Conservation (phyloP, 106 monocot genomes). For the Triglochin maritima region DNA sequence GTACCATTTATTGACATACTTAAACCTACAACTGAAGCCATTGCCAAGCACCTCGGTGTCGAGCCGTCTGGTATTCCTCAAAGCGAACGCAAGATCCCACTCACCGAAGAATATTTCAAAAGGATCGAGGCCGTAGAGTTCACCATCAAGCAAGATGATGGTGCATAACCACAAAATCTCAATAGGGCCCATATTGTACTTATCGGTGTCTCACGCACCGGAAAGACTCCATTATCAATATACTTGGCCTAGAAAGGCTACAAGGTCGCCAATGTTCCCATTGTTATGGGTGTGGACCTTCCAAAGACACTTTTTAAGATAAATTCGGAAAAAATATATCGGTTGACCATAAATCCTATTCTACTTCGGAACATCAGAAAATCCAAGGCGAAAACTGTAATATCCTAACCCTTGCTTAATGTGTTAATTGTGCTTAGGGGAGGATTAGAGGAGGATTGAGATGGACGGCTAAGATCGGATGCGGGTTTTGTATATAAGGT, state of each 20-base stretch:
- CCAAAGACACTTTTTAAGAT: constrained; percentile 66
- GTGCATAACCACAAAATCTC: constrained; percentile 59
- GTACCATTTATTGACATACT: constrained; percentile 63
- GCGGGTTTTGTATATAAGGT: too few species aligned
- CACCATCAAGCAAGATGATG: constrained; percentile 95
- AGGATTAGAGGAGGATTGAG: too few species aligned
- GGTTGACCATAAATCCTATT: constrained; percentile 63
- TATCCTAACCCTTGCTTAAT: too few species aligned
- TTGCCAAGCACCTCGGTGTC: constrained; percentile 69
- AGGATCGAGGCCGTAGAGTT: constrained; percentile 89
- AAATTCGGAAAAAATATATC: constrained; percentile 68
- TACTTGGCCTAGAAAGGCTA: constrained; percentile 90
- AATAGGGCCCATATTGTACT: constrained; percentile 54
- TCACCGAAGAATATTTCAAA: constrained; percentile 64
- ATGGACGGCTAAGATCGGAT: too few species aligned
- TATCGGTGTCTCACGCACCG: constrained; percentile 76
- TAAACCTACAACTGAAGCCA: constrained; percentile 69
- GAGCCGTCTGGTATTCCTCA: constrained; percentile 79
- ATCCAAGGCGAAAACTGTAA: constrained; percentile 62
- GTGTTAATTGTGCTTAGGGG: too few species aligned
- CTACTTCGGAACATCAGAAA: constrained; percentile 72
- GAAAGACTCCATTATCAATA: constrained; percentile 85
- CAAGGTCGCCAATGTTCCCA: constrained; percentile 84
- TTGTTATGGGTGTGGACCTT: constrained; percentile 68
- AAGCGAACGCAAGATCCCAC: constrained; percentile 38